phyloP scores from a whole-genome alignment of 1,284 basidiomycete species.

The Boletus sp. region DNA sequence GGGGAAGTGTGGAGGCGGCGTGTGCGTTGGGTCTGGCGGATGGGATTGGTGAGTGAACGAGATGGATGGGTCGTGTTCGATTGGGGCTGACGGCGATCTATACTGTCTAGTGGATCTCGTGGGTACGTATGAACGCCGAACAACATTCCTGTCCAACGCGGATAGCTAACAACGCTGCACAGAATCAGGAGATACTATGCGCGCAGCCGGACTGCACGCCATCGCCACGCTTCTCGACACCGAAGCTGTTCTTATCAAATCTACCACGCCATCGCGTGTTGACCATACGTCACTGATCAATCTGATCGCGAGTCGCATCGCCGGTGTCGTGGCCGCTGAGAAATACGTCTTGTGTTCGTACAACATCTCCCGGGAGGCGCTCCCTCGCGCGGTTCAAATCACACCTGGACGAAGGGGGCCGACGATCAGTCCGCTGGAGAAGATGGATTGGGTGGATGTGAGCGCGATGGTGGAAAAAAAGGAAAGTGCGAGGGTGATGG shows the following conservation, averaged over 20 bases:
- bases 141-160: background rate
- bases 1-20: conserved; percentile 97
- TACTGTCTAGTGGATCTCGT: conserved; percentile 77
- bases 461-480: conserved; percentile 92
- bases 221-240: conserved; percentile 88
- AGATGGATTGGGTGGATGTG: conserved; percentile 87
- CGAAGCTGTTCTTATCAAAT: conserved; percentile 94
- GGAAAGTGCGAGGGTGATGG: conserved; percentile 87
- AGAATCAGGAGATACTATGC: conserved; percentile 99
- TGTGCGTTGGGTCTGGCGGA: conserved; percentile 96
- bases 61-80: background rate
- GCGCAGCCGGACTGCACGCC: conserved; percentile 92
- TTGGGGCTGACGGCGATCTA: conserved; percentile 9
- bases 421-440: conserved; percentile 86
- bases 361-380: conserved; percentile 72
- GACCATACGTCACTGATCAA: conserved; percentile 72
- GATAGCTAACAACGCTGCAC: conserved; percentile 4
- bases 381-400: conserved; percentile 66
- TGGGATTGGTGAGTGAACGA: conserved; percentile 76
- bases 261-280: conserved; percentile 66
- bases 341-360: conserved; percentile 92
- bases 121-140: conserved; percentile 50
- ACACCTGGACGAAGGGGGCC: conserved; percentile 92
- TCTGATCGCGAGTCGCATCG: conserved; percentile 84
- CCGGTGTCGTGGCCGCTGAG: conserved; percentile 88